phyloP scores from a whole-genome alignment of 805 yeast genomes.

The Cyberlindnera mississippiensis region DNA sequence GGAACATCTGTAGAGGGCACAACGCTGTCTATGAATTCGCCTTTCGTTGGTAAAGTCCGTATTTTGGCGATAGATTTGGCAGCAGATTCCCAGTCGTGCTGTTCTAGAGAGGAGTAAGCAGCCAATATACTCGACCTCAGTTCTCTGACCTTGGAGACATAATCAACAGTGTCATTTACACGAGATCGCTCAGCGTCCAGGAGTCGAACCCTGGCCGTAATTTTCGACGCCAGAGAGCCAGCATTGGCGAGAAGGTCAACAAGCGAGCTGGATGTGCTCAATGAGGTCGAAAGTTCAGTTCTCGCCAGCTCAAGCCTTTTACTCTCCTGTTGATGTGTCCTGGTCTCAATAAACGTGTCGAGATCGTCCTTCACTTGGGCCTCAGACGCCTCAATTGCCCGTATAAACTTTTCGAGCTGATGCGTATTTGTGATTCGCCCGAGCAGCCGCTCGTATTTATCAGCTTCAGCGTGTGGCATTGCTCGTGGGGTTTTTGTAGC shows the following conservation, averaged over 20 bases:
- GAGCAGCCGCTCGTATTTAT: constrained; percentile 22
- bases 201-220: constrained; percentile 65
- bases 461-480: constrained; percentile 5
- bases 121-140: constrained; percentile 62
- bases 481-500: no score
- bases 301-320: constrained; percentile 54
- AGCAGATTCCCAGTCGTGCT: constrained; percentile 71
- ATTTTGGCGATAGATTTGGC: constrained; percentile 61
- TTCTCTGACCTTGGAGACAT: constrained; percentile 61
- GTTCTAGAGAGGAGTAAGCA: constrained; percentile 64
- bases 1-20: constrained; percentile 88
- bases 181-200: constrained; percentile 68
- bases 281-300: constrained; percentile 59
- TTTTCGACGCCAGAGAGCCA: constrained; percentile 57
- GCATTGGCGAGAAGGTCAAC: constrained; percentile 54
- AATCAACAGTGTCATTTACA: constrained; percentile 56
- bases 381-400: constrained; percentile 24
- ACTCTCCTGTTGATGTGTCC: constrained; percentile 26
- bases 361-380: constrained; percentile 22
- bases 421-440: constrained; percentile 21
- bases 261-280: constrained; percentile 53
- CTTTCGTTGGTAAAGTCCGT: constrained; percentile 53
- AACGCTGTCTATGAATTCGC: constrained; percentile 70
- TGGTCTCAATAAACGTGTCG: constrained; percentile 24
- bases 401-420: constrained; percentile 25